Conservation (phyloP, 202 grass and related monocot species). For the Thinopyrum obtusiflorum region DNA sequence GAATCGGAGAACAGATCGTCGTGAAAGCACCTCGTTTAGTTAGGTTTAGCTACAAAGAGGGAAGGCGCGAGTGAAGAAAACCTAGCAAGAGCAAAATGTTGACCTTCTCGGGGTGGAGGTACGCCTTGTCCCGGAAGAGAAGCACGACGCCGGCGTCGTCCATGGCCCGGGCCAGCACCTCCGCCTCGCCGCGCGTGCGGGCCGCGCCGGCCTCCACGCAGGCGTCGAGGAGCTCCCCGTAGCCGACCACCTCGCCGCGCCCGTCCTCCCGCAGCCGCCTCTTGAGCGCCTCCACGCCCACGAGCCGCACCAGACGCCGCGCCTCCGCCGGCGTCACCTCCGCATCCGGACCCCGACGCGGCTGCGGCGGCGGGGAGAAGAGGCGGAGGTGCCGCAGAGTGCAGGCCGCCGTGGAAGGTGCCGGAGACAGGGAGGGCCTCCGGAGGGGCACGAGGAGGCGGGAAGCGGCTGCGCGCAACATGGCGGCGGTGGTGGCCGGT, state of each 20-base stretch:
- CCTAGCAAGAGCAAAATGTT: not conserved
- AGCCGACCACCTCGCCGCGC: conserved; percentile 40
- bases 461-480: conserved; percentile 43
- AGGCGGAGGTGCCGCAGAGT: conserved; percentile 22
- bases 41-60: not conserved
- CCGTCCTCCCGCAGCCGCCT: conserved; percentile 44
- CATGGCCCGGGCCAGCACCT: conserved; percentile 40
- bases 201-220: conserved; percentile 47
- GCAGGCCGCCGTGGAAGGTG: not conserved
- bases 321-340: conserved; percentile 50
- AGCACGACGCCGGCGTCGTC: conserved; percentile 56
- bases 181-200: conserved; percentile 47
- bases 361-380: conserved; percentile 31
- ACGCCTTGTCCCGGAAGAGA: conserved; percentile 62
- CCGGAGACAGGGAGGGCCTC: not conserved
- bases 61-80: not conserved
- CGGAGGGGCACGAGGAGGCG: conserved; percentile 21
- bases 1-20: conserved; percentile 8
- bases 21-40: not conserved
- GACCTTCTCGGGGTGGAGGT: conserved; percentile 69
- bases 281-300: conserved; percentile 61
- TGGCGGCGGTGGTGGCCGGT: not conserved
- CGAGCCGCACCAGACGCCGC: conserved; percentile 53
- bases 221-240: conserved; percentile 53
- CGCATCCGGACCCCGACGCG: not conserved